A percentile compares a stretch with the other conserved stretches of the same genome.
These are phyloP conservation scores for Ceraceosorus bombacis DNA, from an alignment of 1,284 basidiomycete species.

Conservation along the genomic window DNA sequence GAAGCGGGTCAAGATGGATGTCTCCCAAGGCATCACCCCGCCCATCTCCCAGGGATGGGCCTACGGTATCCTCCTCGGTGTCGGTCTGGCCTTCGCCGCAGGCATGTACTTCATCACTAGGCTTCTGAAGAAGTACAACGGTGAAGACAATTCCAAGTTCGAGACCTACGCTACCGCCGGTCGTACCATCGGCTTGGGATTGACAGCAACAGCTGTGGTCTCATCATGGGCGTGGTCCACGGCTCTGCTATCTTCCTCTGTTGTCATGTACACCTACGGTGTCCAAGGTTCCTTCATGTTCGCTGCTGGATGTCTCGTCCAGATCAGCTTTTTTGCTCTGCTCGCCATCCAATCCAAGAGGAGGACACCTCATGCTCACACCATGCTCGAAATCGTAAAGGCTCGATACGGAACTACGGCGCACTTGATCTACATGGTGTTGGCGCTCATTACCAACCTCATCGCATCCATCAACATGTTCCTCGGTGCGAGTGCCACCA, in stretches of 20 bases:
- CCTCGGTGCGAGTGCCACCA: constrained; percentile 34
- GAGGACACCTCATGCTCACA: constrained; percentile 29
- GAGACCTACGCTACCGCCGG: constrained; percentile 21
- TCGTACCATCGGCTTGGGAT: constrained; percentile 33
- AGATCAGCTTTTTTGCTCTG: constrained; percentile 17
- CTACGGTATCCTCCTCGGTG: constrained; percentile 16
- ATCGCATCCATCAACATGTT: constrained; percentile 42
- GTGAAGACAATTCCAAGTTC: constrained; percentile 18
- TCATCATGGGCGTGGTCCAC: constrained; percentile 40
- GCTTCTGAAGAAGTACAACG: constrained; percentile 15
- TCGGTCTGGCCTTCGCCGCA: constrained; percentile 16
- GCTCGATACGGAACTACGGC: constrained; percentile 33
- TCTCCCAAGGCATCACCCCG: constrained; percentile 9
- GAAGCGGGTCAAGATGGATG: background rate
- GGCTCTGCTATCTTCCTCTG: constrained; percentile 31
- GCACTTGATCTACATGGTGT: constrained; percentile 38
- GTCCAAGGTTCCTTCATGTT: constrained; percentile 20
- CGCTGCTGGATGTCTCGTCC: constrained; percentile 11
- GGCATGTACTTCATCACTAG: constrained; percentile 15
- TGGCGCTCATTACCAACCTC: constrained; percentile 38
- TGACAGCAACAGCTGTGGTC: constrained; percentile 38
- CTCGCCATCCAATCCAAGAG: constrained; percentile 19
- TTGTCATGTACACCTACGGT: constrained; percentile 39
- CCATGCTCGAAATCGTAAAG: constrained; percentile 38
- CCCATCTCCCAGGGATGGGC: constrained; percentile 13